These are phyloP conservation scores for Pisolithus thermaeus DNA, from an alignment of 1,284 basidiomycete species.

Conservation along the genomic window DNA sequence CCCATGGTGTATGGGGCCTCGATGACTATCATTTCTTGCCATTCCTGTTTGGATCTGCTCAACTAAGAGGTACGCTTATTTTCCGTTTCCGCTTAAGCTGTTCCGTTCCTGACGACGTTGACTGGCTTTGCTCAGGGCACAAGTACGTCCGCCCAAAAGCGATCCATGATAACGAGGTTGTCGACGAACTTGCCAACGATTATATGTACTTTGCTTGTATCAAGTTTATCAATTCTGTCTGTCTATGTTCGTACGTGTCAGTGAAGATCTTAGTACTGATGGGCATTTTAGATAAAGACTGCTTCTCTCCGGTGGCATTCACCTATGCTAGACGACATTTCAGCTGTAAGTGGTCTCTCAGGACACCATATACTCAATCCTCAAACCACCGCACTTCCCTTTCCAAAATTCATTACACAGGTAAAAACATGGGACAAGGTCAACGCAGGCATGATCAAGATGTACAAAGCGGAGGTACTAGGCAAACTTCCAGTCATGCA, in stretches of 20 bases:
- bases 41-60: too few species aligned
- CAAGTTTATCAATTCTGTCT: slow-evolving; percentile 90
- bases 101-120: not conserved
- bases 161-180: slow-evolving; percentile 87
- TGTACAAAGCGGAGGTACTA: slow-evolving; percentile 95
- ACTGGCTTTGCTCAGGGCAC: slow-evolving; percentile 53
- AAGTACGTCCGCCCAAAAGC: slow-evolving; percentile 88
- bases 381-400: not conserved
- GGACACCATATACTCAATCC: not conserved
- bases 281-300: slow-evolving; percentile 76
- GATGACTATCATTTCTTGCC: slow-evolving; percentile 98
- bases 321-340: slow-evolving; percentile 98
- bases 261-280: not conserved
- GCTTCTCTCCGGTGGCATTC: slow-evolving; percentile 97
- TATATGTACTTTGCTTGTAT: slow-evolving; percentile 99
- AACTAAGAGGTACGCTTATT: slow-evolving; percentile 56
- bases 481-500: slow-evolving; percentile 95
- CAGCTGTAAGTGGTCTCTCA: slow-evolving; percentile 52
- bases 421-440: slow-evolving; percentile 98
- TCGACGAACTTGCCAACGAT: slow-evolving; percentile 88
- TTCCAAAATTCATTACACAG: slow-evolving; percentile 27
- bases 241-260: slow-evolving; percentile 20
- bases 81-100: not conserved
- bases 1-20: slow-evolving; percentile 97
- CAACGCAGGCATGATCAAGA: slow-evolving; percentile 97